Evolutionary conservation across 2,329 filamentous ascomycete genomes (phyloP).

Genomic region (Pseudogymnoascus sp.): DNA sequence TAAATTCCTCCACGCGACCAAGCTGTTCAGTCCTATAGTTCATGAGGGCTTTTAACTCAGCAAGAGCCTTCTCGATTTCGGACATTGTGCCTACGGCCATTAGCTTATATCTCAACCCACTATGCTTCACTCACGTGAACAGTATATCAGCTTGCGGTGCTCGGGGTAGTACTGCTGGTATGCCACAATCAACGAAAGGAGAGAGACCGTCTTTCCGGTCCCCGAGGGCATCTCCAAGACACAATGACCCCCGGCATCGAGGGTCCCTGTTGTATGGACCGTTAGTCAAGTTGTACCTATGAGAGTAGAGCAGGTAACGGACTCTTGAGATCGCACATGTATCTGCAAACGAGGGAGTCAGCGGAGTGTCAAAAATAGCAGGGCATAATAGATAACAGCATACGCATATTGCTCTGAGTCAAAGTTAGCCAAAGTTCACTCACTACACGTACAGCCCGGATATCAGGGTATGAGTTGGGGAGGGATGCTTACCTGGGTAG

Average conservation of each 20-base stretch:
- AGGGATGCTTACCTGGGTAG: conserved; percentile 43
- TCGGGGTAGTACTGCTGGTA: conserved; percentile 93
- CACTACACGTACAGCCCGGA: neutral
- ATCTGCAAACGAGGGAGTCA: conserved; percentile 31
- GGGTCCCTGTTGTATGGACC: conserved; percentile 45
- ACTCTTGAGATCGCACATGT: conserved; percentile 79
- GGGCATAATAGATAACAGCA: conserved; percentile 16
- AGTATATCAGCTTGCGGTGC: conserved; percentile 94
- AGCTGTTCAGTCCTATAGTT: conserved; percentile 85
- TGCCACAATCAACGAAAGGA: conserved; percentile 89
- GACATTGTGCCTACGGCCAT: conserved; percentile 71
- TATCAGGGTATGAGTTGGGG: neutral
- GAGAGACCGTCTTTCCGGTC: conserved; percentile 92
- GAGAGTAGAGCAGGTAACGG: neutral
- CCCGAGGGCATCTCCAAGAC: conserved; percentile 98
- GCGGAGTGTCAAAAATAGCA: neutral
- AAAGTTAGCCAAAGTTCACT: conserved; percentile 24
- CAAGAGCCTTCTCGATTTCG: conserved; percentile 94
- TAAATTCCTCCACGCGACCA: conserved; percentile 86
- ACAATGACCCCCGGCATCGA: conserved; percentile 90
- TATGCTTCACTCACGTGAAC: conserved; percentile 56
- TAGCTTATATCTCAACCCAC: neutral
- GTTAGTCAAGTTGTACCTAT: neutral
- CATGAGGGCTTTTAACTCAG: conserved; percentile 87
- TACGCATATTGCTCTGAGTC: conserved; percentile 63